Percentiles rank a stretch among this genome's conserved stretches.
Conservation (phyloP, 108 stramenopile genomes). For the Cyclotella kingstonii region DNA sequence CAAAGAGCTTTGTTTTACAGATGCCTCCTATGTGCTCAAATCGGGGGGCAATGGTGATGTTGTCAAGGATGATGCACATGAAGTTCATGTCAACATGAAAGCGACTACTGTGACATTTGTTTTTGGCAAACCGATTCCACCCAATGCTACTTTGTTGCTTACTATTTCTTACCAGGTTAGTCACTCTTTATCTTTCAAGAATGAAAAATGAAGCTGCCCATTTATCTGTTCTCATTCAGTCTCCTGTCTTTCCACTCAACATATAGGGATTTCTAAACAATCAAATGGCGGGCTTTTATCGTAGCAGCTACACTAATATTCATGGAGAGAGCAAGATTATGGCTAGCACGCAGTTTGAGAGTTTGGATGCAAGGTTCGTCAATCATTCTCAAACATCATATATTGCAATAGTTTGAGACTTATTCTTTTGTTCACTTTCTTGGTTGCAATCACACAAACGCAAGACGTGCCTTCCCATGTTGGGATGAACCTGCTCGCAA, state of each 20-base stretch:
- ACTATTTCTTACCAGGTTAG: slow-evolving; percentile 53
- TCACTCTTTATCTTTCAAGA: no score
- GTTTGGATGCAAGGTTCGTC: slow-evolving; percentile 77
- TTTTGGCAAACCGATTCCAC: slow-evolving; percentile 55
- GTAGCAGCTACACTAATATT: slow-evolving; percentile 81
- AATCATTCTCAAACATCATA: neutral
- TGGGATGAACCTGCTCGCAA: slow-evolving; percentile 97
- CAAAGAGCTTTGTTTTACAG: slow-evolving; percentile 80
- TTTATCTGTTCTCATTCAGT: slow-evolving; percentile 1
- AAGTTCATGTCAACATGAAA: slow-evolving; percentile 64
- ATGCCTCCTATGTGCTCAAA: slow-evolving; percentile 44
- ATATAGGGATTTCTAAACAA: slow-evolving; percentile 82
- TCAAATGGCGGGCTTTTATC: slow-evolving; percentile 97
- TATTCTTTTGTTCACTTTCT: no score
- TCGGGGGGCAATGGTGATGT: neutral
- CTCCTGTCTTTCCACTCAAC: neutral
- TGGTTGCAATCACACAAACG: slow-evolving; percentile 1
- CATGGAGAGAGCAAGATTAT: slow-evolving; percentile 83
- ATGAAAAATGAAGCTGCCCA: no score
- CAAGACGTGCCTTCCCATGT: slow-evolving; percentile 90
- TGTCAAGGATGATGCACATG: slow-evolving; percentile 23
- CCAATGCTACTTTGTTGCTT: slow-evolving; percentile 45
- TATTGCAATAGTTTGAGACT: neutral
- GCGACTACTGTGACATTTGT: slow-evolving; percentile 73
- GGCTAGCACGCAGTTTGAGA: slow-evolving; percentile 96